Conservation (phyloP, 2,329 filamentous ascomycete species). For the Metarhizium anisopliae region DNA sequence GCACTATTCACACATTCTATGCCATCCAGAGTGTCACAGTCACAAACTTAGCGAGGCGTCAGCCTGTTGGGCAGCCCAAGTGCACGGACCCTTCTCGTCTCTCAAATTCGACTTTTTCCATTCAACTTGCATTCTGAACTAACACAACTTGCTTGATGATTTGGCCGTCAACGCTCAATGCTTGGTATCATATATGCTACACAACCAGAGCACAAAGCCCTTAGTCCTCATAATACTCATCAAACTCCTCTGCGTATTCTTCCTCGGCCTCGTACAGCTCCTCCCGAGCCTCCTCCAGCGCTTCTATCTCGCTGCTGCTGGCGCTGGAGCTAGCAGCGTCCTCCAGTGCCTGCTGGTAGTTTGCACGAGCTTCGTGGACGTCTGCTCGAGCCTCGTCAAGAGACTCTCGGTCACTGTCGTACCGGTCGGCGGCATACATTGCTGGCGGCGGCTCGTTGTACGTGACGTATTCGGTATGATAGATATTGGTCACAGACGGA, state of each 20-base stretch:
- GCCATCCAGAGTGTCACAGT: too few relatives aligned
- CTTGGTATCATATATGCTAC: background rate
- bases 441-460: background rate
- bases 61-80: too few relatives aligned
- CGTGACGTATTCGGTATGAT: background rate
- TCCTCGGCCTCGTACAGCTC: constrained; percentile 33
- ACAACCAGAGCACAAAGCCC: background rate
- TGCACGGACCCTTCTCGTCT: too few relatives aligned
- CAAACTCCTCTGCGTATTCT: constrained; percentile 35
- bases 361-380: constrained; percentile 31
- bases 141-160: background rate
- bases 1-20: too few relatives aligned
- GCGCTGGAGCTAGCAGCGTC: constrained; percentile 31
- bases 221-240: constrained; percentile 15
- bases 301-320: constrained; percentile 43
- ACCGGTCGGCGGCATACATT: constrained; percentile 22
- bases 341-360: constrained; percentile 34
- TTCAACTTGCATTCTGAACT: too few relatives aligned
- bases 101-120: too few relatives aligned
- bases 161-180: background rate
- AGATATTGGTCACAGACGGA: constrained; percentile 8
- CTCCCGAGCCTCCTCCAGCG: constrained; percentile 41
- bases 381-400: constrained; percentile 29
- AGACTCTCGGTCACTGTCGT: constrained; percentile 32
- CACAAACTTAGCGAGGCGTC: too few relatives aligned